Evolutionary conservation across 2,329 filamentous ascomycete species (phyloP), one percentile per base, ranked within the genome.

Genomic region (Pseudogymnoascus sp.): DNA sequence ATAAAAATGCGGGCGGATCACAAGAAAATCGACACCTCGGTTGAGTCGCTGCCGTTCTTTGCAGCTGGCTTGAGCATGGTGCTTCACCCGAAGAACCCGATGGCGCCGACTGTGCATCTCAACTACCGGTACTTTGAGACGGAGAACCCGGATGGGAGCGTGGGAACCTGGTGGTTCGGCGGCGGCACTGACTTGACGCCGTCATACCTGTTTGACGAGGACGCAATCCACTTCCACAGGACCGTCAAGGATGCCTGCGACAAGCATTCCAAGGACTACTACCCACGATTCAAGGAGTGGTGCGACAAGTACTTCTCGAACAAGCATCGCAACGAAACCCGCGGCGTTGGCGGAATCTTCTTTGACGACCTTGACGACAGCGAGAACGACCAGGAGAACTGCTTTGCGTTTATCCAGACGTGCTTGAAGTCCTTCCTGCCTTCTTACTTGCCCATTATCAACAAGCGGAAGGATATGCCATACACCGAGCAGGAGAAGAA

Each of bases 81-180:
- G 26, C 80, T 97, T 61, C 95, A 99, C 75, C 95, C 95, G 1
- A 83, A 86, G 70, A 99, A 99, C 77, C 95, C 95, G 59, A 96
- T 96, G 88, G 93, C 93, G 7, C 95, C 95, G 0, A 99, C 95
- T 0, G 95, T 99, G 17, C 95, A 99, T 76, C 83, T 99, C 70
- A 99, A 99, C 80, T 97, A 97, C 81, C 87, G 95, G 64, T 99
- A 99, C 78, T 99, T 99, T 73, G 95, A 99, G 80, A 99, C 95
- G 1, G 89, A 90, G 65, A 89, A 93, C 70, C 84, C 89, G 7
- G 88, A 93, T 70, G 91, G 90, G 46, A 89, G 82, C 68, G 88
- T 82, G 61, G 91, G 93, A 67, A 89, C 92, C 7, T 99, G 95
- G 93, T 99, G 95, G 95, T 99, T 96, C 72, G 95, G 95, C 67